Evolutionary conservation across 208 protist species (phyloP), one percentile per base, ranked within the genome.

Genomic region (Wallacemonas sp.): DNA sequence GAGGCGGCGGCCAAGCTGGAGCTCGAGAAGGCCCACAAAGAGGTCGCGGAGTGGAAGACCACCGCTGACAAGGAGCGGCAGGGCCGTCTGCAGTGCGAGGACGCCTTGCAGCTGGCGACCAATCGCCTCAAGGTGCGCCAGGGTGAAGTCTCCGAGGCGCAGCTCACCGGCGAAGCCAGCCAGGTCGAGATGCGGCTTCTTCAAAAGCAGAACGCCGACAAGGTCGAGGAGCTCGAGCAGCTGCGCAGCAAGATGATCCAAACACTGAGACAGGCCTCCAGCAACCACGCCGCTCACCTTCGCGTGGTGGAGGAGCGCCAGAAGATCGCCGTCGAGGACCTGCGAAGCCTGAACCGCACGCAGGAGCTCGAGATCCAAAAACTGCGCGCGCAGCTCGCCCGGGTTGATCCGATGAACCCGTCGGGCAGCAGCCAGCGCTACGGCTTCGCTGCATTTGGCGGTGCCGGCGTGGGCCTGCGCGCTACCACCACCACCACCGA

Each of bases 221-320:
- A 89, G 63, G 18, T 85, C 28, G 73, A 91, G 48, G 86, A 93
- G 64, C 68, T 92, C 11, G 86, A 95, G 77, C 79, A 75, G 20
- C 71, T 92, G 54, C 79, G 86, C 7, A 64, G 59, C 16, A 74
- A 80, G 54, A 92, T 94, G 89, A 57, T 87, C 0, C 76, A 76
- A 62, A 81, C 86, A 48, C 79, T 94, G 42, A 77, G 84, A 4
- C 81, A 87, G 72, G 65, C 85, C 8, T 69, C 76, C 23, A 84
- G 91, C 54, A 94, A 90, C 59, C 89, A 94, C 70, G 76, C 77
- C n/a, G 70, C 81, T 2, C 89, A 94, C 68, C 73, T 94, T 11
- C 81, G 81, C 45, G 57, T 91, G 26, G 83, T 94, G 20, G 86
- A 92, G 74, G 89, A 94, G 74, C 82, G 82, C 14, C 89, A 94